Evolutionary conservation across 129 eudicot genomes (phyloP).

Genomic region (Flaveria ramosissima): DNA sequence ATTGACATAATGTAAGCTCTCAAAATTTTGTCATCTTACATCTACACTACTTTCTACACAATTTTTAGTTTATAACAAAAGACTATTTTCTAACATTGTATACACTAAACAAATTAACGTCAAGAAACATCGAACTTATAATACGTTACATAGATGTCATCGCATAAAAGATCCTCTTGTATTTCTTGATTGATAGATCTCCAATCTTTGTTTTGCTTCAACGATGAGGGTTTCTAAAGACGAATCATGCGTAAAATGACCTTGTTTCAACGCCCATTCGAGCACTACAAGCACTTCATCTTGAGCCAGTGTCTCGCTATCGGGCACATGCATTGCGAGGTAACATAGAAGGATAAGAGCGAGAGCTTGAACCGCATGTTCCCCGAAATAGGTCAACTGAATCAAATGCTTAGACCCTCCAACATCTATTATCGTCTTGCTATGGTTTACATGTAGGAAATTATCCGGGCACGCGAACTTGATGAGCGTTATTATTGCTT

Average conservation of each 20-base stretch:
- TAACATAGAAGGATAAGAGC: slow-evolving; percentile 50
- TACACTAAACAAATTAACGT: neutral
- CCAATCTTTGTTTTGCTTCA: slow-evolving; percentile 54
- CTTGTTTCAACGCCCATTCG: slow-evolving; percentile 65
- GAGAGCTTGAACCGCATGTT: slow-evolving; percentile 44
- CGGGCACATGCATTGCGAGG: slow-evolving; percentile 52
- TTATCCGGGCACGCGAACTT: slow-evolving; percentile 59
- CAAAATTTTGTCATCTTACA: slow-evolving; percentile 12
- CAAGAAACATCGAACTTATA: neutral
- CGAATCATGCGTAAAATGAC: slow-evolving; percentile 44
- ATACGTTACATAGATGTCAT: slow-evolving; percentile 5
- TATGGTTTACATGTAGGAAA: slow-evolving; percentile 49
- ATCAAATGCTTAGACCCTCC: slow-evolving; percentile 60
- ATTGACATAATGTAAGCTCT: neutral
- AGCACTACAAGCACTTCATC: slow-evolving; percentile 57
- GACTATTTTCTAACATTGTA: slow-evolving; percentile 11
- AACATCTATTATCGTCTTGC: slow-evolving; percentile 45
- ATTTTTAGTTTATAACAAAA: neutral
- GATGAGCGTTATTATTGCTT: slow-evolving; percentile 44
- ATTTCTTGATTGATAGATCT: slow-evolving; percentile 57
- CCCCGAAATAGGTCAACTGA: slow-evolving; percentile 59
- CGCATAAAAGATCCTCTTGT: slow-evolving; percentile 37
- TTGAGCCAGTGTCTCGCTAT: slow-evolving; percentile 54
- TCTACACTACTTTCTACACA: slow-evolving; percentile 27
- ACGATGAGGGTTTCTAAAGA: slow-evolving; percentile 41